phyloP scores from a whole-genome alignment of 805 yeast species.

The Ogataea trehalophila region DNA sequence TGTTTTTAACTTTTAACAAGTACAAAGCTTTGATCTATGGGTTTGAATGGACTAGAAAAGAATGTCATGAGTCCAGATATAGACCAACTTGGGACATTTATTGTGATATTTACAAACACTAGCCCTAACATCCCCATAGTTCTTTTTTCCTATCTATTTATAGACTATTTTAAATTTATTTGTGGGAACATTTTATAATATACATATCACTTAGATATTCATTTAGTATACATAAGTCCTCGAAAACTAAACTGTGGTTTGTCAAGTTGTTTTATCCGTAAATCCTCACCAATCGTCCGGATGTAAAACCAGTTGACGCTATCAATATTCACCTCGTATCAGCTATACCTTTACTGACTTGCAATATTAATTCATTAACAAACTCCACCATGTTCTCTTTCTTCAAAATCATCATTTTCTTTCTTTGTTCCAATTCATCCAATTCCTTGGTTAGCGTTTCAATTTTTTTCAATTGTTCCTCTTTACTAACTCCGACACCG shows the following conservation, averaged over 20 bases:
- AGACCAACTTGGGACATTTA: constrained; percentile 40
- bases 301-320: no score
- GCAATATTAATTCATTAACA: constrained; percentile 62
- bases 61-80: constrained; percentile 35
- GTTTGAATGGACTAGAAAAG: constrained; percentile 36
- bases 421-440: constrained; percentile 51
- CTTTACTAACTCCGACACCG: constrained; percentile 82
- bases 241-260: no score
- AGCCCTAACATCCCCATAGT: not conserved
- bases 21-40: constrained; percentile 45
- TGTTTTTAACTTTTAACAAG: constrained; percentile 25
- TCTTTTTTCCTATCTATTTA: not conserved
- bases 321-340: constrained; percentile 27
- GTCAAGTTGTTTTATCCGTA: no score
- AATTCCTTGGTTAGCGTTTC: constrained; percentile 58
- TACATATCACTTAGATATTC: no score
- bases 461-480: constrained; percentile 64
- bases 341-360: constrained; percentile 53
- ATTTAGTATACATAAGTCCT: no score
- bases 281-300: no score
- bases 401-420: constrained; percentile 50
- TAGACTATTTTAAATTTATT: constrained; percentile 8
- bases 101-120: constrained; percentile 29
- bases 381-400: constrained; percentile 58
- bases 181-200: no score